Conservation (phyloP, 139 green algal genomes). For the Picochlorum sp. region DNA sequence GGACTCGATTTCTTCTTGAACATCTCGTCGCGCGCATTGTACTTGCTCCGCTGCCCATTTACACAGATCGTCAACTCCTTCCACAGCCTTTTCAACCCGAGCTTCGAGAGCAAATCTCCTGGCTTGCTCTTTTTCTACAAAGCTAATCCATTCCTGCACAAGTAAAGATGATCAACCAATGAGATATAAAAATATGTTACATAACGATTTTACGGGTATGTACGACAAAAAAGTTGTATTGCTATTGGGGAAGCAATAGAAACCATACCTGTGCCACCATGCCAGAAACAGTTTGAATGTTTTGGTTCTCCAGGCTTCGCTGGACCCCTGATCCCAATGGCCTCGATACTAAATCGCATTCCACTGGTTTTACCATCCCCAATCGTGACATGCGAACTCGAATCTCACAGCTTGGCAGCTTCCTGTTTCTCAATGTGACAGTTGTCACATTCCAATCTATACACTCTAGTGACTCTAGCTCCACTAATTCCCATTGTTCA, state of each 20-base stretch:
- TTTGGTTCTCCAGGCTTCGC: conserved; percentile 1
- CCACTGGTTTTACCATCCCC: conserved; percentile 3
- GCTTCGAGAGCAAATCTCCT: conserved; percentile 29
- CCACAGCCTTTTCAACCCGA: conserved; percentile 26
- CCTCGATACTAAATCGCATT: no score
- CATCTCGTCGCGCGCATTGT: conserved; percentile 32
- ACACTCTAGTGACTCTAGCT: neutral
- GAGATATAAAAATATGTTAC: conserved; percentile 1
- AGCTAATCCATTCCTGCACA: conserved; percentile 47
- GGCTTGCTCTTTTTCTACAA: conserved; percentile 55
- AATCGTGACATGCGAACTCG: conserved; percentile 36
- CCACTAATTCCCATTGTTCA: conserved; percentile 60
- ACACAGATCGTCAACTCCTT: conserved; percentile 35
- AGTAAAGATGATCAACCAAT: no score
- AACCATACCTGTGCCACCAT: no score
- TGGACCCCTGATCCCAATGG: no score
- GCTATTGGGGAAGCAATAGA: no score
- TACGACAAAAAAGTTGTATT: no score
- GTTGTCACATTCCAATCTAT: conserved; percentile 23
- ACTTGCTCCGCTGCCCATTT: conserved; percentile 40
- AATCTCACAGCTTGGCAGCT: conserved; percentile 35
- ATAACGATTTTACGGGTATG: conserved; percentile 24
- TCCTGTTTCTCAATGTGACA: conserved; percentile 33
- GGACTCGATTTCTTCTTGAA: conserved; percentile 38
- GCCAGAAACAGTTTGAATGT: conserved; percentile 30